phyloP scores from a whole-genome alignment of 768 basidiomycete species.

The Tylopilus balloui region DNA sequence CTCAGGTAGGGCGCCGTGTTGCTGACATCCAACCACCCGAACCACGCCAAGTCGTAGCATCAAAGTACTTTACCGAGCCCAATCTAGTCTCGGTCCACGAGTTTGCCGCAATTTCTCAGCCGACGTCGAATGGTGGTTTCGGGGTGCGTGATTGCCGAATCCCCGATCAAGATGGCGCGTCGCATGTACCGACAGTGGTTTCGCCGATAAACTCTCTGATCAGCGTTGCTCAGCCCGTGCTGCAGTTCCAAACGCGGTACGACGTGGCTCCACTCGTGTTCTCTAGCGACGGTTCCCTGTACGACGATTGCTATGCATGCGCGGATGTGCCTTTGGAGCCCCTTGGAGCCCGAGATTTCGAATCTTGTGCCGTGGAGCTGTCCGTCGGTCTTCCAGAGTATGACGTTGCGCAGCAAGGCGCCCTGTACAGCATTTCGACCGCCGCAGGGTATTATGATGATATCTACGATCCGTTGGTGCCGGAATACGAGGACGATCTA shows the following conservation, averaged over 20 bases:
- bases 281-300: conserved; percentile 9
- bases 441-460: neutral
- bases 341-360: neutral
- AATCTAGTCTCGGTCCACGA: neutral
- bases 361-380: neutral
- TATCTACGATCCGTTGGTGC: neutral
- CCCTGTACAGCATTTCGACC: neutral
- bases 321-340: neutral
- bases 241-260: conserved; percentile 9
- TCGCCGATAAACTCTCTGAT: conserved; percentile 6
- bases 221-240: conserved; percentile 3
- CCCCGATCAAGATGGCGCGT: neutral
- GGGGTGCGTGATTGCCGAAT: neutral
- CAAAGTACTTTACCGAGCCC: conserved; percentile 7
- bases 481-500: conserved; percentile 1
- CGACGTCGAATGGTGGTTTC: neutral
- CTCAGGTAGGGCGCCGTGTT: conserved; percentile 35
- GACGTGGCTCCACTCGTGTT: conserved; percentile 10
- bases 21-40: conserved; percentile 4
- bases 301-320: conserved; percentile 2
- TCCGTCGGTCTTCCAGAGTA: neutral
- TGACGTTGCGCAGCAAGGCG: neutral
- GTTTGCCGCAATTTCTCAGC: neutral
- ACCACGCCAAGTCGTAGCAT: conserved; percentile 3
- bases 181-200: neutral